Evolutionary conservation across 257 asterid genomes (phyloP).

Genomic region (Voacanga thouarsii): DNA sequence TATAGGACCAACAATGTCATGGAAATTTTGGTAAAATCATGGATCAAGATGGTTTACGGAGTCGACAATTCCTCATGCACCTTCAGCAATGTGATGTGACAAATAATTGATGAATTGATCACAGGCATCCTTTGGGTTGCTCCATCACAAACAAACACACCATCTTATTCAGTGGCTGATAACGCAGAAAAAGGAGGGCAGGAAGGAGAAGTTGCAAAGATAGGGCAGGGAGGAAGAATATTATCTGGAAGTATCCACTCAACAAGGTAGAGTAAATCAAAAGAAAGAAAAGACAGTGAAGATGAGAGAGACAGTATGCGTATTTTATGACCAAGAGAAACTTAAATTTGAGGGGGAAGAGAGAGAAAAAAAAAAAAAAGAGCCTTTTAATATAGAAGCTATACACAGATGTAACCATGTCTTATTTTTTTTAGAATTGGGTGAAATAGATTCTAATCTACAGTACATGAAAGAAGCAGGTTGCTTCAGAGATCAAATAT

Average conservation of each 20-base stretch:
- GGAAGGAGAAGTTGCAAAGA: not conserved
- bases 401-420: constrained; percentile 30
- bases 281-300: not conserved
- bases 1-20: not conserved
- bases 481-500: constrained; percentile 20
- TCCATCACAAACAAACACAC: not conserved
- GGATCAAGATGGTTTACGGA: not conserved
- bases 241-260: not conserved
- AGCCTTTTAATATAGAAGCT: constrained; percentile 15
- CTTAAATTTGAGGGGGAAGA: not conserved
- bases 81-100: not conserved
- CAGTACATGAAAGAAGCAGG: constrained; percentile 35
- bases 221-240: no score
- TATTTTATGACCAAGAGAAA: not conserved
- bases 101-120: not conserved
- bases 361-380: not conserved
- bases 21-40: not conserved
- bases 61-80: not conserved
- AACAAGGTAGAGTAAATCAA: not conserved
- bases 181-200: not conserved
- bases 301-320: not conserved
- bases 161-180: not conserved
- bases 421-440: constrained; percentile 10
- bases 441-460: constrained; percentile 37
- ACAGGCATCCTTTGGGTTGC: not conserved